A percentile compares a stretch with the other conserved stretches of the same genome.
Evolutionary conservation across 2,329 filamentous ascomycete species (phyloP).

Genomic region (Colletotrichum orbiculare): DNA sequence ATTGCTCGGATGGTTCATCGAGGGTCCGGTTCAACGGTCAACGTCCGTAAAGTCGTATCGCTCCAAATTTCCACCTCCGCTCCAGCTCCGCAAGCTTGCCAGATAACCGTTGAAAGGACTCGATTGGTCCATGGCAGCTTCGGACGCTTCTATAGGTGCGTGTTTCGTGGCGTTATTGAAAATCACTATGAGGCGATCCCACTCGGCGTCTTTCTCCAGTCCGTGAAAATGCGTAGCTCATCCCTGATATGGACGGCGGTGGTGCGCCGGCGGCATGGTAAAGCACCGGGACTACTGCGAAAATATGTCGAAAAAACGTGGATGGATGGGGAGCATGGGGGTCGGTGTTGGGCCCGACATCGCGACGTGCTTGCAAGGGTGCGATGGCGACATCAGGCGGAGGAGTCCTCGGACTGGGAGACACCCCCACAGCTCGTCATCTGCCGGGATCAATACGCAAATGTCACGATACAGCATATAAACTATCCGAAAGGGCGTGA

Average conservation of each 20-base stretch:
- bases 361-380: slow-evolving; percentile 33
- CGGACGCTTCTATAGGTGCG: slow-evolving; percentile 6
- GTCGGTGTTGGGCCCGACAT: slow-evolving; percentile 17
- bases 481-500: background rate
- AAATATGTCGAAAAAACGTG: slow-evolving; percentile 14
- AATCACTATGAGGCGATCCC: slow-evolving; percentile 13
- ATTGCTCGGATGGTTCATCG: background rate
- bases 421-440: slow-evolving; percentile 18
- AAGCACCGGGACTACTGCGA: background rate
- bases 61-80: background rate
- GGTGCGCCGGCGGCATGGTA: slow-evolving; percentile 1
- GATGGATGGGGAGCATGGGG: slow-evolving; percentile 9
- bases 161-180: slow-evolving; percentile 23
- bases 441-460: slow-evolving; percentile 11
- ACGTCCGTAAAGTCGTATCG: slow-evolving; percentile 13
- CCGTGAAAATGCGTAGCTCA: background rate
- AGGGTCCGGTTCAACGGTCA: slow-evolving; percentile 1
- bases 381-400: slow-evolving; percentile 29
- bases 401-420: background rate
- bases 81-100: background rate
- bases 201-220: too few species aligned
- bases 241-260: slow-evolving; percentile 22
- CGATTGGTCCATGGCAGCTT: slow-evolving; percentile 16
- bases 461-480: background rate
- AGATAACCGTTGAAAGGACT: slow-evolving; percentile 1